Evolutionary conservation across 164 flowering plant species (phyloP).

Genomic region (Stephania japonica): DNA sequence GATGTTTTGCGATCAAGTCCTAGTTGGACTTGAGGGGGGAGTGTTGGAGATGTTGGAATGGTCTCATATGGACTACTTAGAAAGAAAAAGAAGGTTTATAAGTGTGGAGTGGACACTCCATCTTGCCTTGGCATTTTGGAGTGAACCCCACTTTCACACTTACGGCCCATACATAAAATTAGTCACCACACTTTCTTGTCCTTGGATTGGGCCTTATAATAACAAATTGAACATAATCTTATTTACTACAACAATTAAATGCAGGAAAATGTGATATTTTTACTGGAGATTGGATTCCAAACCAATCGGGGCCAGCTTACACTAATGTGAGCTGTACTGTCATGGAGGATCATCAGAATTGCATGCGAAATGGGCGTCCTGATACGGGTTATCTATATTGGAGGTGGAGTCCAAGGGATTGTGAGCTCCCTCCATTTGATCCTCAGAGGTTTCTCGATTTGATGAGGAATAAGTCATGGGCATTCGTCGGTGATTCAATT

Average conservation of each 20-base stretch:
- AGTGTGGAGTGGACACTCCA: no score
- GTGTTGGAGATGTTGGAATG: no score
- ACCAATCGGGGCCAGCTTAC: slow-evolving; percentile 71
- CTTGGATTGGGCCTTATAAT: no score
- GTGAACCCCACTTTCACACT: no score
- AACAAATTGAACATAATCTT: no score
- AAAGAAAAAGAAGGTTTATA: no score
- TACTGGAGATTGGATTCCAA: slow-evolving; percentile 72
- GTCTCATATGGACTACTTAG: no score
- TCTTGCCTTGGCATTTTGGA: no score
- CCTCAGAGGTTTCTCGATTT: slow-evolving; percentile 52
- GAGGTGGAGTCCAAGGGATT: slow-evolving; percentile 78
- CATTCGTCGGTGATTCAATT: slow-evolving; percentile 87
- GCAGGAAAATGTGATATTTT: slow-evolving; percentile 74
- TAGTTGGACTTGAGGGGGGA: no score
- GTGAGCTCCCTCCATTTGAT: slow-evolving; percentile 58
- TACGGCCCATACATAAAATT: no score
- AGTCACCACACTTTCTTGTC: no score
- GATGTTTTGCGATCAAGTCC: no score
- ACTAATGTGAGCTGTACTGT: slow-evolving; percentile 62
- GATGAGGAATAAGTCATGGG: slow-evolving; percentile 82
- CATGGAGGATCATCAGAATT: slow-evolving; percentile 76
- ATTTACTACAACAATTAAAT: slow-evolving; percentile 2
- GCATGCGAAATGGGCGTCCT: slow-evolving; percentile 89
- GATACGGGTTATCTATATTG: slow-evolving; percentile 79